Evolutionary conservation across 108 stramenopile species (phyloP).

Genomic region (Seminavis robusta): DNA sequence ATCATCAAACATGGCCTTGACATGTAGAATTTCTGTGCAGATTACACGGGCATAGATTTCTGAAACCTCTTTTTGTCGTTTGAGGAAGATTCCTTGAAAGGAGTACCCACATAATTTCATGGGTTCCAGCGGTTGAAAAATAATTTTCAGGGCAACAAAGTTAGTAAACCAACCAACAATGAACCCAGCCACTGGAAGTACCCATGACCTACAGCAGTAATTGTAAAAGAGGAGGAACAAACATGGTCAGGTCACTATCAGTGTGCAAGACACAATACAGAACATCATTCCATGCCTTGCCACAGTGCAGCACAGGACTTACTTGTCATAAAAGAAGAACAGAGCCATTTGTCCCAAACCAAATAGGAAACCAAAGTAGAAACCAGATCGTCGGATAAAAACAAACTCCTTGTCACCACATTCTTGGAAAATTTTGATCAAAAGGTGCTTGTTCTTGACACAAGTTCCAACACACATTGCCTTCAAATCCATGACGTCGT

Average conservation of each 20-base stretch:
- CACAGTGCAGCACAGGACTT: slow-evolving; percentile 52
- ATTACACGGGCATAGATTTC: slow-evolving; percentile 66
- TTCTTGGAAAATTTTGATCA: slow-evolving; percentile 90
- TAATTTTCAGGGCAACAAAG: slow-evolving; percentile 90
- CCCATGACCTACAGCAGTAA: no score
- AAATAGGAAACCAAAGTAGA: slow-evolving; percentile 93
- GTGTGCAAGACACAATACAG: slow-evolving; percentile 13
- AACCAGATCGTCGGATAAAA: slow-evolving; percentile 87
- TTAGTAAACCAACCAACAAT: slow-evolving; percentile 93
- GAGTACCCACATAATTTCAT: slow-evolving; percentile 49
- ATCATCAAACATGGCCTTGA: slow-evolving; percentile 68
- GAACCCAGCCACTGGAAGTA: slow-evolving; percentile 65
- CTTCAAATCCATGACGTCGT: slow-evolving; percentile 88
- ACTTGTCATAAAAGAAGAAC: slow-evolving; percentile 75
- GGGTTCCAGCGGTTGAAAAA: slow-evolving; percentile 89
- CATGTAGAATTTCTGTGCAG: slow-evolving; percentile 47
- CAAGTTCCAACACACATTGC: slow-evolving; percentile 82
- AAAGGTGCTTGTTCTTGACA: slow-evolving; percentile 80
- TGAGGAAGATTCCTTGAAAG: slow-evolving; percentile 91
- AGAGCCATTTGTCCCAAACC: slow-evolving; percentile 86
- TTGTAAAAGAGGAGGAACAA: slow-evolving; percentile 32
- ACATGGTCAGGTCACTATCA: slow-evolving; percentile 57
- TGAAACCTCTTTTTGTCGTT: slow-evolving; percentile 87
- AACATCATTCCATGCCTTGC: neutral
- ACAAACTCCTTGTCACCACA: slow-evolving; percentile 90